Evolutionary conservation across 2,329 filamentous ascomycete genomes (phyloP).

Genomic region (Rugonectria rugulosa): DNA sequence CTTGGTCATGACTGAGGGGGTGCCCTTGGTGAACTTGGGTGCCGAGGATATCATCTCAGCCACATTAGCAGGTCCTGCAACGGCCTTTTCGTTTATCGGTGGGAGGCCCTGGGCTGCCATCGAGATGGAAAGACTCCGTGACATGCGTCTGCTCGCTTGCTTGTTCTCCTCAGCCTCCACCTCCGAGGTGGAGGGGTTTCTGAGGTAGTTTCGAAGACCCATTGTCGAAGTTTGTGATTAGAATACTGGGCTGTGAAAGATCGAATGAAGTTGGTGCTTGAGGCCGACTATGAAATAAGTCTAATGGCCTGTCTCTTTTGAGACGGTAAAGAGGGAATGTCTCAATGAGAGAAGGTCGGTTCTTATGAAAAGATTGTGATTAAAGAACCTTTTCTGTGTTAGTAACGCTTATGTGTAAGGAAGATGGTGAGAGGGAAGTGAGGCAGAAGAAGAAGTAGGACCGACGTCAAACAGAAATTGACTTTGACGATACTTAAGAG

Average conservation of each 20-base stretch:
- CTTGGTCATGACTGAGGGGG: constrained; percentile 59
- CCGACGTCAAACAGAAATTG: not conserved
- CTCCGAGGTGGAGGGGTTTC: constrained; percentile 47
- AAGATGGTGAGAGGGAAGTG: not conserved
- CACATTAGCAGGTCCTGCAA: constrained; percentile 46
- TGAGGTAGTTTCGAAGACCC: constrained; percentile 71
- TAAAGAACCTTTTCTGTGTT: not conserved
- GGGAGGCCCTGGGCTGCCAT: constrained; percentile 32
- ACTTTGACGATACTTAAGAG: not conserved
- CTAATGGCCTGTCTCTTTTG: constrained; percentile 3
- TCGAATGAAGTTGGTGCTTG: not conserved
- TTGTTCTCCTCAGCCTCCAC: constrained; percentile 24
- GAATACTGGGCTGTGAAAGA: not conserved
- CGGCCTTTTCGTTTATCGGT: constrained; percentile 48
- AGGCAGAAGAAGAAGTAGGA: not conserved
- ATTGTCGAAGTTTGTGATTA: constrained; percentile 48
- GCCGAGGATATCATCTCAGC: constrained; percentile 59
- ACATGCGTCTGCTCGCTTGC: constrained; percentile 26
- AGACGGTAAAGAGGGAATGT: not conserved
- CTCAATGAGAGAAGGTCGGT: constrained; percentile 11
- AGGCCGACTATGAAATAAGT: not conserved
- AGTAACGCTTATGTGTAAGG: not conserved
- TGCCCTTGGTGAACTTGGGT: constrained; percentile 58
- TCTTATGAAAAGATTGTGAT: not conserved
- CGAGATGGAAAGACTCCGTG: constrained; percentile 23